A percentile compares a stretch with the other conserved stretches of the same genome.
These are phyloP conservation scores for Boletales sp. DNA, from an alignment of 768 basidiomycete genomes.

Conservation along the genomic window DNA sequence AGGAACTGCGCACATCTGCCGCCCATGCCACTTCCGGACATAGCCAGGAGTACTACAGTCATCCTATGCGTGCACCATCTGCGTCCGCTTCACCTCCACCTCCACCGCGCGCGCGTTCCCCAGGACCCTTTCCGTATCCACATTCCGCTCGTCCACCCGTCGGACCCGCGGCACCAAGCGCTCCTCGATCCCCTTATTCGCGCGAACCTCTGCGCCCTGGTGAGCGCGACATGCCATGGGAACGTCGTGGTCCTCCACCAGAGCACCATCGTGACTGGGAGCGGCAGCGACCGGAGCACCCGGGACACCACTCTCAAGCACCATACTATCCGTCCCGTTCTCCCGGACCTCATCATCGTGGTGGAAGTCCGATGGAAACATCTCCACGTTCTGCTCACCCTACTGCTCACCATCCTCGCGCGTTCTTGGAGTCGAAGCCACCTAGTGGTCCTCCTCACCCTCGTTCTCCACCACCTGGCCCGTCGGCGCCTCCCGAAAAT, in stretches of 20 bases:
- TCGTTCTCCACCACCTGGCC: slow-evolving; percentile 33
- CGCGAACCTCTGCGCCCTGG: slow-evolving; percentile 45
- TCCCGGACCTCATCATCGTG: slow-evolving; percentile 37
- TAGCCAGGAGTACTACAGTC: slow-evolving; percentile 52
- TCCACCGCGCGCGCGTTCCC: slow-evolving; percentile 49
- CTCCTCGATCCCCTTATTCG: slow-evolving; percentile 59
- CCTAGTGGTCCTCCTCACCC: slow-evolving; percentile 28
- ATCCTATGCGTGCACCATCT: slow-evolving; percentile 50
- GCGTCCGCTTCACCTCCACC: slow-evolving; percentile 60
- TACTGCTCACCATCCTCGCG: slow-evolving; percentile 26
- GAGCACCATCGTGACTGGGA: slow-evolving; percentile 53
- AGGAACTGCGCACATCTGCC: slow-evolving; percentile 45
- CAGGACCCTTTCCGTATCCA: slow-evolving; percentile 49
- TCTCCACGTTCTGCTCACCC: slow-evolving; percentile 58
- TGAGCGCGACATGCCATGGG: slow-evolving; percentile 59
- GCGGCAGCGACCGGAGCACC: slow-evolving; percentile 40
- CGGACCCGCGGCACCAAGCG: slow-evolving; percentile 50
- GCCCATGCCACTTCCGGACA: slow-evolving; percentile 42
- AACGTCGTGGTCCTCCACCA: slow-evolving; percentile 47
- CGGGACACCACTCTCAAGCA: slow-evolving; percentile 28
- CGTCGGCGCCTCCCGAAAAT: slow-evolving; percentile 39
- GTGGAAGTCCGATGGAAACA: slow-evolving; percentile 51
- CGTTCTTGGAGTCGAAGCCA: slow-evolving; percentile 65
- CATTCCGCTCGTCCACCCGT: slow-evolving; percentile 44
- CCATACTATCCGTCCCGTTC: slow-evolving; percentile 34